Base-by-base conservation (phyloP, 768 basidiomycete species). In the Cystobasidium onofrii region DNA sequence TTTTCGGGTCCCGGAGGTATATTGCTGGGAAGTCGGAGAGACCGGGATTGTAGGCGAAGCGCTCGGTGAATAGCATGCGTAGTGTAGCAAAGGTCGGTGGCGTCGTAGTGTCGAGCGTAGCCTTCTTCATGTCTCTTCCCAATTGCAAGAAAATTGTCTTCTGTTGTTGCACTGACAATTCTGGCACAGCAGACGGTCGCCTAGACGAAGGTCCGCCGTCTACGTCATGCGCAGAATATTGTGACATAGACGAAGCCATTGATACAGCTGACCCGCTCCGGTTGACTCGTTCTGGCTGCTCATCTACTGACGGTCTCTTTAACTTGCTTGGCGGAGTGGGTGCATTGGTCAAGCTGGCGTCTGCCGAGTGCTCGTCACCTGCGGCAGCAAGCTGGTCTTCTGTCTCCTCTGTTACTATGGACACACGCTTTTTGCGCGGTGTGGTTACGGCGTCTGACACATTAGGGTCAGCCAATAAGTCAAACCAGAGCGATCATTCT, bases 1-100 rank as follows among this genome's bases (percentile, higher is more conserved):
- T 92, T 50, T 87, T 87, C 1, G 89, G 89, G 83, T 98, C 95
- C 12, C 91, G 88, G 66, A 98, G 89, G 79, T 98, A 98, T 57
- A 99, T 95, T 15, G 90, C 90, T 29, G 94, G 79, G 76, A 75
- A 78, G 74, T 34, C 76, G 62, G 71, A 92, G 81, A 89, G 85
- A 0, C 92, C 93, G 0, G 95, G 92, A 79, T 89, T 92, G 80
- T 95, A 97, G 36, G 89, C 88, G 79, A 99, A 99, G 80, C 87
- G 89, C 83, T 96, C 94, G 76, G 96, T 90, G 78, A 98, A 99
- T 17, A 97, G 82, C 77, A 95, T 86, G 52, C 92, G 85, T 69
- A 99, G 80, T 1, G 87, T 87, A 12, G 90, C 82, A 78, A 93
- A 87, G 0, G 89, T 87, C 63, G 89, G 82, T 15, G 71, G 57